phyloP scores from a whole-genome alignment of 768 basidiomycete species.

The Tylopilus subfusipes region DNA sequence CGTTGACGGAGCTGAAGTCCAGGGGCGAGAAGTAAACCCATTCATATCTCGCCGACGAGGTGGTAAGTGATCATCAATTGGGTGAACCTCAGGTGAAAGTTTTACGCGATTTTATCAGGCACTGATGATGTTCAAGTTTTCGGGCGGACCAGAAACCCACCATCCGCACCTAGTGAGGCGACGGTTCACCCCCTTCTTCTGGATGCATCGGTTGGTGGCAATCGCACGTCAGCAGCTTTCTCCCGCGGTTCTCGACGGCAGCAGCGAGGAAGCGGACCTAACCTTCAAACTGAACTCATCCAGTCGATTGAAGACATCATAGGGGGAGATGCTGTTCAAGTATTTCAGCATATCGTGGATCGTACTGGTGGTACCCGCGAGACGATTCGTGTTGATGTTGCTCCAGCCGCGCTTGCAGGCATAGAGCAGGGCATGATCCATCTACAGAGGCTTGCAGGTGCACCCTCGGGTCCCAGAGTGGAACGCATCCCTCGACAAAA shows the following conservation, averaged over 20 bases:
- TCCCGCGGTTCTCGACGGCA: constrained; percentile 51
- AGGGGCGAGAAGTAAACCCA: constrained; percentile 37
- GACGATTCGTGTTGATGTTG: constrained; percentile 75
- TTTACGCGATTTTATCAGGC: constrained; percentile 23
- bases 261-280: constrained; percentile 50
- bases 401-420: constrained; percentile 59
- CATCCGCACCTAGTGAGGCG: constrained; percentile 57
- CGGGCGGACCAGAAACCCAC: constrained; percentile 53
- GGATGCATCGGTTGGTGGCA: constrained; percentile 49
- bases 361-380: constrained; percentile 56
- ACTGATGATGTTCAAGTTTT: constrained; percentile 62
- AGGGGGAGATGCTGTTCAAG: constrained; percentile 74
- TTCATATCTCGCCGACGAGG: constrained; percentile 57
- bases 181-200: constrained; percentile 81
- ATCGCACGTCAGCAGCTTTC: constrained; percentile 43
- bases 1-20: constrained; percentile 42
- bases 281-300: constrained; percentile 55
- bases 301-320: constrained; percentile 80
- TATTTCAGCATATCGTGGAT: constrained; percentile 79
- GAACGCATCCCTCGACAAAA: constrained; percentile 49
- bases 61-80: constrained; percentile 5
- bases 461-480: constrained; percentile 54
- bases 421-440: constrained; percentile 54
- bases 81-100: not conserved
- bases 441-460: constrained; percentile 43